Evolutionary conservation across 2,329 filamentous ascomycete genomes (phyloP).

Genomic region (Penicillium aurantiogriseum): DNA sequence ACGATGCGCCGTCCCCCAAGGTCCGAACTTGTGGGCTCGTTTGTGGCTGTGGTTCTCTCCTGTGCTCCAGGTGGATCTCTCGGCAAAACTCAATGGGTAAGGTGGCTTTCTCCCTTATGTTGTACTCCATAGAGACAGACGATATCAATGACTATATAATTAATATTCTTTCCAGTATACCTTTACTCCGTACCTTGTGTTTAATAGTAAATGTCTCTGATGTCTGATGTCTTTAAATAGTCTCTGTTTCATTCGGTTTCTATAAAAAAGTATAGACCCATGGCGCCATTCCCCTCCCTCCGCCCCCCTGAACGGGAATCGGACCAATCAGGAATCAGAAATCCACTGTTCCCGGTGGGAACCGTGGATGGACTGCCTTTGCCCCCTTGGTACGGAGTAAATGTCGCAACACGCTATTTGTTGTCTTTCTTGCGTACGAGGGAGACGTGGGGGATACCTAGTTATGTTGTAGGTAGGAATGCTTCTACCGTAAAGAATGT

Average conservation of each 20-base stretch:
- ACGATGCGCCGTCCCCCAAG: background rate
- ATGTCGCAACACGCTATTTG: background rate
- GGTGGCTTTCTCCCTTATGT: background rate
- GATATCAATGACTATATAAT: too few relatives aligned
- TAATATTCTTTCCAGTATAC: too few relatives aligned
- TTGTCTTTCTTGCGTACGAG: background rate
- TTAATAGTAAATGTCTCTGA: background rate
- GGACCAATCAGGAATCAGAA: slow-evolving; percentile 12
- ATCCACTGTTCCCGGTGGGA: slow-evolving; percentile 15
- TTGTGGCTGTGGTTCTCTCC: slow-evolving; percentile 4
- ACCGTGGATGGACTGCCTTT: slow-evolving; percentile 10
- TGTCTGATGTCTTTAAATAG: background rate
- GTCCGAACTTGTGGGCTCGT: background rate
- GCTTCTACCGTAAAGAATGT: background rate
- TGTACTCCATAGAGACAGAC: too few relatives aligned
- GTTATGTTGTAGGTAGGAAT: background rate
- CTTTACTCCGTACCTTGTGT: background rate
- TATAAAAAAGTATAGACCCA: slow-evolving; percentile 5
- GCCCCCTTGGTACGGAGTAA: background rate
- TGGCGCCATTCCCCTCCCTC: slow-evolving; percentile 1
- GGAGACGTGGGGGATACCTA: background rate
- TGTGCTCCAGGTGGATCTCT: background rate
- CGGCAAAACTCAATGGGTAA: background rate
- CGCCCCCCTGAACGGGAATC: slow-evolving; percentile 16
- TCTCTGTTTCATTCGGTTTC: background rate